phyloP scores from a whole-genome alignment of 352 stramenopile species.

The Pythium chondricola region DNA sequence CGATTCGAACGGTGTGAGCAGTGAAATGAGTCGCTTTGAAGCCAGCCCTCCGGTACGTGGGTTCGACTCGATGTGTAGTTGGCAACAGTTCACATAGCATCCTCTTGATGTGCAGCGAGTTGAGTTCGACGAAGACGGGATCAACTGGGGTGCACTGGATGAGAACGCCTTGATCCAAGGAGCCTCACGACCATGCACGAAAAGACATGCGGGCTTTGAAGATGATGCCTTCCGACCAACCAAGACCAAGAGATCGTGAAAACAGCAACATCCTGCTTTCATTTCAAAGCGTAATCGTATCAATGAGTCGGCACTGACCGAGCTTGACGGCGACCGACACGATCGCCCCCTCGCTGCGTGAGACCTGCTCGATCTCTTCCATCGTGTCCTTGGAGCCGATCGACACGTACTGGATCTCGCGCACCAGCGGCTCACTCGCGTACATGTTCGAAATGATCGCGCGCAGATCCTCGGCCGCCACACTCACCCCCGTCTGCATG shows the following conservation, averaged over 20 bases:
- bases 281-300: slow-evolving; percentile 95
- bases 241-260: slow-evolving; percentile 12
- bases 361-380: slow-evolving; percentile 84
- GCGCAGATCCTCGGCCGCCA: slow-evolving; percentile 34
- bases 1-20: too few species aligned
- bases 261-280: too few species aligned
- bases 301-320: slow-evolving; percentile 95
- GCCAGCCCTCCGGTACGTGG: too few species aligned
- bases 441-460: slow-evolving; percentile 49
- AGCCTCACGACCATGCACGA: slow-evolving; percentile 4
- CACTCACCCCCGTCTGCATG: slow-evolving; percentile 14
- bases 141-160: slow-evolving; percentile 57
- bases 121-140: slow-evolving; percentile 42
- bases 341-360: slow-evolving; percentile 64
- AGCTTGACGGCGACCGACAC: slow-evolving; percentile 95
- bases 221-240: neutral
- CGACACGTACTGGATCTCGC: slow-evolving; percentile 95
- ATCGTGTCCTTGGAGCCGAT: slow-evolving; percentile 94
- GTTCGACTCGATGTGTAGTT: too few species aligned
- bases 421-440: slow-evolving; percentile 85
- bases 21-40: too few species aligned
- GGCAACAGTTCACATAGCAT: too few species aligned
- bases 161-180: slow-evolving; percentile 16
- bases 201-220: neutral
- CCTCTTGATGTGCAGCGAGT: neutral